These are phyloP conservation scores for Fusarium sp. DNA, from an alignment of 2,329 filamentous ascomycete genomes.

Conservation along the genomic window DNA sequence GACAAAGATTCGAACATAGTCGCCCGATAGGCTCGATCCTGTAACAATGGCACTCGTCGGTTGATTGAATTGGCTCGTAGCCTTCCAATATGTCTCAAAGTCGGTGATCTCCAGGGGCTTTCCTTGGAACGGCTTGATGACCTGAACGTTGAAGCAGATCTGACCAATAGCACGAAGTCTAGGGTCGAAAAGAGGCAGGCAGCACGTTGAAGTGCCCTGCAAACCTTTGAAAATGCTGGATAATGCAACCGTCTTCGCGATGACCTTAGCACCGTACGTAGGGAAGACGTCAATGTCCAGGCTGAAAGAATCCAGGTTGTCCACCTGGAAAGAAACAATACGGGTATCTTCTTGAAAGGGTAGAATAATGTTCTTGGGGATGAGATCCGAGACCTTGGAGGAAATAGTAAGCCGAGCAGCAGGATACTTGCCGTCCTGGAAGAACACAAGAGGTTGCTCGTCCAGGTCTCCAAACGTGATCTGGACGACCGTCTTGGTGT, in stretches of 20 bases:
- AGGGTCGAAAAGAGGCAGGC: constrained; percentile 92
- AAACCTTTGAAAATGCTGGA: constrained; percentile 86
- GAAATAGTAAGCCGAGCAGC: constrained; percentile 95
- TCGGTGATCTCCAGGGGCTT: constrained; percentile 96
- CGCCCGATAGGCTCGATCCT: constrained; percentile 93
- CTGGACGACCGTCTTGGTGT: constrained; percentile 96
- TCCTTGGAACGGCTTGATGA: constrained; percentile 95
- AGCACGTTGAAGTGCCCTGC: constrained; percentile 81
- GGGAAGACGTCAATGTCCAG: constrained; percentile 98
- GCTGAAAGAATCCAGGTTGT: constrained; percentile 91
- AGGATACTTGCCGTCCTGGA: constrained; percentile 96
- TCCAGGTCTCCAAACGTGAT: constrained; percentile 86
- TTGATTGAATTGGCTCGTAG: constrained; percentile 90
- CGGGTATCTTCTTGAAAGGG: constrained; percentile 97
- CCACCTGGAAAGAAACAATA: constrained; percentile 94
- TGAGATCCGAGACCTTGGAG: constrained; percentile 94
- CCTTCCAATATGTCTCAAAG: constrained; percentile 99
- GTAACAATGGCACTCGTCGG: constrained; percentile 87
- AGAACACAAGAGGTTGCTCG: constrained; percentile 88
- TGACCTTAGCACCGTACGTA: constrained; percentile 96
- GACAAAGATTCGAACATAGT: constrained; percentile 92
- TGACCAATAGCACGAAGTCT: constrained; percentile 91
- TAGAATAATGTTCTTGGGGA: constrained; percentile 94
- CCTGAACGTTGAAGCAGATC: constrained; percentile 93
- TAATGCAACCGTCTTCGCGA: constrained; percentile 93